phyloP scores from a whole-genome alignment of 257 asterid genomes.

The Striga asiatica region DNA sequence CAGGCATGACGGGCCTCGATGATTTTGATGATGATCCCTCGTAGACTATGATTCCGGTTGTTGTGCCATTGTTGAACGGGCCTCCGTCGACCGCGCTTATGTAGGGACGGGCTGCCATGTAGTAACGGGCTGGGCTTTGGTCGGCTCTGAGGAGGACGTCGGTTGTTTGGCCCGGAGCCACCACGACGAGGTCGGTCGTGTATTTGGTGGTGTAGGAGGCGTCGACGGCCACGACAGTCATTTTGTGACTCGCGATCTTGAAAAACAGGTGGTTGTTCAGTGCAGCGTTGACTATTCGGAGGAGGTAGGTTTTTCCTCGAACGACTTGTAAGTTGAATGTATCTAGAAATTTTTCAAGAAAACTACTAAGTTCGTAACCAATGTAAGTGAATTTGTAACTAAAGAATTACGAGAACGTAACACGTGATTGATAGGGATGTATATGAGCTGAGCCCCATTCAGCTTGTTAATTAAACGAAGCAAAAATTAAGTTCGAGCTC shows the following conservation, averaged over 20 bases:
- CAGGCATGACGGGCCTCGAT: slow-evolving; percentile 31
- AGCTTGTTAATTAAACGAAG: too few species aligned
- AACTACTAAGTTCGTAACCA: too few species aligned
- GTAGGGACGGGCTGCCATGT: slow-evolving; percentile 39
- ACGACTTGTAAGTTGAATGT: too few species aligned
- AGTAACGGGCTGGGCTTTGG: slow-evolving; percentile 29
- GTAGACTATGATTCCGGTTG: slow-evolving; percentile 35
- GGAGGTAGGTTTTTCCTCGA: slow-evolving; percentile 35
- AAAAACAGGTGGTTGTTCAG: slow-evolving; percentile 41
- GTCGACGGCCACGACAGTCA: slow-evolving; percentile 24
- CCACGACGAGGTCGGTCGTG: slow-evolving; percentile 24
- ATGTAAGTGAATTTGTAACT: too few species aligned
- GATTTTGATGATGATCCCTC: slow-evolving; percentile 22
- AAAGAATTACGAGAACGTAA: too few species aligned
- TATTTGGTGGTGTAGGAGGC: slow-evolving; percentile 33
- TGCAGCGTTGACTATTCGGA: slow-evolving; percentile 39
- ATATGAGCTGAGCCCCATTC: too few species aligned
- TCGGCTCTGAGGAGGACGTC: slow-evolving; percentile 33
- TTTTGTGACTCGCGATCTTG: slow-evolving; percentile 28
- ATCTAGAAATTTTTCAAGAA: too few species aligned
- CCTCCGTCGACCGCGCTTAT: too few species aligned
- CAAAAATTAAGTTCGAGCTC: too few species aligned
- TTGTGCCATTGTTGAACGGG: slow-evolving; percentile 32
- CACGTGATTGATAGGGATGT: too few species aligned
- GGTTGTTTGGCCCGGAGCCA: slow-evolving; percentile 46